A percentile compares a stretch with the other conserved stretches of the same genome.
Evolutionary conservation across 1,139 yeast genomes (phyloP).

Genomic region (Saccharomyces hybrid): DNA sequence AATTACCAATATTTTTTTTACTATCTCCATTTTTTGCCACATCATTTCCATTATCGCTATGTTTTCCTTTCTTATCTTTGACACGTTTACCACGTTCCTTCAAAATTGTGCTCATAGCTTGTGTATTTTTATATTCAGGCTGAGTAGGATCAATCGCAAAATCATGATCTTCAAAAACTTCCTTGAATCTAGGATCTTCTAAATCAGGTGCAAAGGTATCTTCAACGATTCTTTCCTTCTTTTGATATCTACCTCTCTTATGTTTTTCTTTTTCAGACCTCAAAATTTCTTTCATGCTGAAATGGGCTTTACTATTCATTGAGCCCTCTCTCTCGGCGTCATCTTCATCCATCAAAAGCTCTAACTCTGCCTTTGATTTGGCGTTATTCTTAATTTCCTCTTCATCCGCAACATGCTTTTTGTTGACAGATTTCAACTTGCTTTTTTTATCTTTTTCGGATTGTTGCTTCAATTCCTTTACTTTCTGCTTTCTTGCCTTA

Average conservation of each 20-base stretch:
- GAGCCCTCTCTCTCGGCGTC: conserved; percentile 40
- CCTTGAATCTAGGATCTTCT: conserved; percentile 80
- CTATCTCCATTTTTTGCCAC: conserved; percentile 1
- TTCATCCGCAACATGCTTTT: conserved; percentile 15
- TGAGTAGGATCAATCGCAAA: conserved; percentile 88
- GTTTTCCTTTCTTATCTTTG: conserved; percentile 9
- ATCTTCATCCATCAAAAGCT: too few species aligned
- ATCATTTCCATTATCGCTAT: conserved; percentile 4
- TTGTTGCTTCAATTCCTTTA: conserved; percentile 48
- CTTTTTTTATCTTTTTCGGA: conserved; percentile 38
- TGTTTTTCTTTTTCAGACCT: conserved; percentile 57
- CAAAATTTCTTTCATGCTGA: conserved; percentile 70
- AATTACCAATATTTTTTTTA: conserved; percentile 14
- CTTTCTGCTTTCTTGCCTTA: conserved; percentile 66
- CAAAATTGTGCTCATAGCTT: conserved; percentile 76
- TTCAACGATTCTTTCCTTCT: conserved; percentile 42
- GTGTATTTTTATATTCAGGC: conserved; percentile 81
- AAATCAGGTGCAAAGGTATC: conserved; percentile 64
- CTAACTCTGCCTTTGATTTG: conserved; percentile 61
- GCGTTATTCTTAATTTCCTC: conserved; percentile 27
- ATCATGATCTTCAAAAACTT: conserved; percentile 79
- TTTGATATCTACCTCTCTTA: conserved; percentile 48
- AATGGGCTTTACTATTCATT: conserved; percentile 45
- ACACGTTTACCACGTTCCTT: conserved; percentile 63
- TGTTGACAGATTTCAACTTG: conserved; percentile 24